Base-by-base conservation (phyloP, 2,329 filamentous ascomycete species). In the Phialophora macrospora region DNA sequence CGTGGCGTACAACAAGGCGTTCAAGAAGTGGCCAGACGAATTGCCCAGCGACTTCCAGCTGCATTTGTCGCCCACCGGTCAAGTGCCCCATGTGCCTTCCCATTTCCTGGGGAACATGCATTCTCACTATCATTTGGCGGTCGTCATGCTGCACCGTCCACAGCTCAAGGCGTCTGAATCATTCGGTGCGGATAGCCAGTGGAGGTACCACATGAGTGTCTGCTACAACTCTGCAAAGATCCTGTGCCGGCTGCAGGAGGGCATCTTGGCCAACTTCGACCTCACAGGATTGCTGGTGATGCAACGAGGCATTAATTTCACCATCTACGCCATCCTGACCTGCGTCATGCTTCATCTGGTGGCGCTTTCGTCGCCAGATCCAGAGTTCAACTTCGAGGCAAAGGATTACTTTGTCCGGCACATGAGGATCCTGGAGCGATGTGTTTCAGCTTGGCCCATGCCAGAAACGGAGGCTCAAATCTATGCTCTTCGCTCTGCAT, bases 291-390 rank as follows among this genome's bases (percentile, higher is more conserved):
- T 98, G 17, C 84, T 95, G 72, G 96, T 90, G 79, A 97, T 97
- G 94, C 90, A 94, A 74, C 86, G 94, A 71, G 94, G 94, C 46
- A 93, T 96, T 75, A 97, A 93, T 77, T 98, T 97, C 74, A 92
- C 92, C 5, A 92, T 98, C n/a, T 98, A 98, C 74, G 88, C 89
- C 63, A 88, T 97, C 28, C 81, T 98, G 54, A 95, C 92, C 0
- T 97, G 93, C 80, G 93, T 94, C 26, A 93, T 97, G 78, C 85
- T 98, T 62, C 93, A 98, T 77, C 79, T 98, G 78, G 90, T 97
- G 71, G 93, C 93, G 4, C 89, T 97, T 67, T 96, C 93, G 14
- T 97, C 93, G 20, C 94, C 95, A 20, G 93, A 98, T 75, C 91
- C 92, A 1, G 91, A 95, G 46, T 85, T 97, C 64, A 93, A 95